phyloP scores from a whole-genome alignment of 768 basidiomycete species.

The Kwoniella heveanensis region DNA sequence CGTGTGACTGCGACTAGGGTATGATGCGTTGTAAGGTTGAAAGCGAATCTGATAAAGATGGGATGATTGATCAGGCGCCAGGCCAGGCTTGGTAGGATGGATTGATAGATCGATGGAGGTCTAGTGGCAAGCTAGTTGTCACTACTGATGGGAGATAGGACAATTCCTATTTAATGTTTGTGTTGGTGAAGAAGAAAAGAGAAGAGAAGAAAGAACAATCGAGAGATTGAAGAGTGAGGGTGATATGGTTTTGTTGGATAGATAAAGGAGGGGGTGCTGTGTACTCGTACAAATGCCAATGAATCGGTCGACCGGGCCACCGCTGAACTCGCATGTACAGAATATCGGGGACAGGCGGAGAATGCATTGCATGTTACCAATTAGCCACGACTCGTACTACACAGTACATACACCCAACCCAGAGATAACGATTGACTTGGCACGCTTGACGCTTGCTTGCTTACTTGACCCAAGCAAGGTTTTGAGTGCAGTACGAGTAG shows the following conservation, averaged over 20 bases:
- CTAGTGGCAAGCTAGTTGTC: background rate
- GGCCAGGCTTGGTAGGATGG: background rate
- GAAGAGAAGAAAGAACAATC: constrained; percentile 7
- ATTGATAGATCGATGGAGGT: background rate
- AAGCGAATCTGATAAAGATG: background rate
- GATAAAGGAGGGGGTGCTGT: background rate
- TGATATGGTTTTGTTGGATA: background rate
- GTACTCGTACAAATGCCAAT: background rate
- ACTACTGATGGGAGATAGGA: constrained; percentile 3
- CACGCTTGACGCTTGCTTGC: too few species aligned
- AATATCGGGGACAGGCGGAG: background rate
- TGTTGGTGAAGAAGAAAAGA: background rate
- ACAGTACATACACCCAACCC: background rate
- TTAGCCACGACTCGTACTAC: background rate
- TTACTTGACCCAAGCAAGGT: too few species aligned
- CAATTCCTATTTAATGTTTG: background rate
- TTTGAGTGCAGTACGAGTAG: too few species aligned
- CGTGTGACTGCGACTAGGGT: background rate
- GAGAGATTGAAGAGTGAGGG: background rate
- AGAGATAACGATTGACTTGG: constrained; percentile 1
- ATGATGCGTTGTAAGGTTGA: background rate
- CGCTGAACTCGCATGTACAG: background rate
- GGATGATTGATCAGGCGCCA: background rate
- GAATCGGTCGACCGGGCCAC: background rate
- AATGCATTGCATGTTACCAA: background rate